phyloP scores from a whole-genome alignment of 2,329 filamentous ascomycete genomes.

The Alternaria solani region DNA sequence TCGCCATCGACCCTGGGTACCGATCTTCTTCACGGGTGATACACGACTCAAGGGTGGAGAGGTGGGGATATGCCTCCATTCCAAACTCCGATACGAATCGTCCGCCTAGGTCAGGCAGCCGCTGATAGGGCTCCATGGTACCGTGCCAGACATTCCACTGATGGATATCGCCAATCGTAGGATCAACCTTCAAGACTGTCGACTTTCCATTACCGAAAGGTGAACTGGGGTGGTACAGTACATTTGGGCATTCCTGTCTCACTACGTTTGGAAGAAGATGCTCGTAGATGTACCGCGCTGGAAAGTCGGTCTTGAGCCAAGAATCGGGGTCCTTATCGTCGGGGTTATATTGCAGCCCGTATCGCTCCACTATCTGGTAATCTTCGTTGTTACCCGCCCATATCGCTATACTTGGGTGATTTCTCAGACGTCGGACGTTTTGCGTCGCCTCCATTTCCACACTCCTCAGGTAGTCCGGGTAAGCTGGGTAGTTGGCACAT shows the following conservation, averaged over 20 bases:
- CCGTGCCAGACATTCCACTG: conserved; percentile 98
- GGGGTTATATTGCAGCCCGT: conserved; percentile 76
- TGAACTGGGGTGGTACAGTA: conserved; percentile 79
- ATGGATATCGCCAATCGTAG: conserved; percentile 87
- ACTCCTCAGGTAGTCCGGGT: conserved; percentile 64
- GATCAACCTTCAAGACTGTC: conserved; percentile 58
- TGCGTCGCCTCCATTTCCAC: conserved; percentile 61
- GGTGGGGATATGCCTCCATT: conserved; percentile 88
- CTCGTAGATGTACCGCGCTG: conserved; percentile 92
- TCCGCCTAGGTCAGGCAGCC: conserved; percentile 81
- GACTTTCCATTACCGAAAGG: conserved; percentile 82
- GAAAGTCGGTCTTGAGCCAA: conserved; percentile 88
- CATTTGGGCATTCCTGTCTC: conserved; percentile 68
- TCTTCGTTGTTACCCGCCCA: conserved; percentile 96
- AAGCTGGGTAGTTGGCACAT: conserved; percentile 67
- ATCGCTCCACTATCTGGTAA: conserved; percentile 81
- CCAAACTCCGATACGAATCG: conserved; percentile 95
- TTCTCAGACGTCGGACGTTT: conserved; percentile 75
- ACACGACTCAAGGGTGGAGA: conserved; percentile 82
- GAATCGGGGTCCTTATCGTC: conserved; percentile 78
- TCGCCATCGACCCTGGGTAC: conserved; percentile 83
- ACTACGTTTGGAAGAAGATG: conserved; percentile 75
- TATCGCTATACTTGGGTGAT: conserved; percentile 86
- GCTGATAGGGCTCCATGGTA: conserved; percentile 87
- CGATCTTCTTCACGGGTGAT: conserved; percentile 63